Percentiles rank a stretch among this genome's conserved stretches.
Conservation (phyloP, 2,329 filamentous ascomycete genomes). For the Xylariaceae sp. region DNA sequence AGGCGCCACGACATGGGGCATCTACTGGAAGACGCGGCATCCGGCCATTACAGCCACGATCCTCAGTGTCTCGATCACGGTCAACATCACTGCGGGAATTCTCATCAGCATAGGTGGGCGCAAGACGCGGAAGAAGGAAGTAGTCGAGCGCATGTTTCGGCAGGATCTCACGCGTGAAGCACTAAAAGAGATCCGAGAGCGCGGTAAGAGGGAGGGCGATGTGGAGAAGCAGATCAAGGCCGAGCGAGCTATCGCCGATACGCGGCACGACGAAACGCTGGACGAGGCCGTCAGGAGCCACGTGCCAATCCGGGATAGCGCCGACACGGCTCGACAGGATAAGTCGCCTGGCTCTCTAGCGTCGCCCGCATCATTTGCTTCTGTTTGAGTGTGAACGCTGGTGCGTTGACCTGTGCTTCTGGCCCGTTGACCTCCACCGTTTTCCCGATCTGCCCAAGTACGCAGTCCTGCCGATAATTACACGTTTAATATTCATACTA, state of each 20-base stretch:
- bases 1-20: conserved; percentile 73
- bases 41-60: conserved; percentile 74
- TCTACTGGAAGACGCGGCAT: conserved; percentile 63
- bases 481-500: not conserved
- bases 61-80: conserved; percentile 70
- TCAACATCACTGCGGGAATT: conserved; percentile 71
- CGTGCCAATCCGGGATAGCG: conserved; percentile 17
- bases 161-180: conserved; percentile 66
- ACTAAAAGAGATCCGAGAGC: conserved; percentile 41
- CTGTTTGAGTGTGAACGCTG: not conserved
- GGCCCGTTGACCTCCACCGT: not conserved
- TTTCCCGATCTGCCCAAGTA: not conserved
- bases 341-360: not conserved
- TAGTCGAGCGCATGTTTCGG: conserved; percentile 68
- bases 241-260: conserved; percentile 25
- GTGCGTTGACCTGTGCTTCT: not conserved
- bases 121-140: conserved; percentile 78
- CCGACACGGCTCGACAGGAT: conserved; percentile 6
- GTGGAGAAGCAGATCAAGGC: conserved; percentile 26
- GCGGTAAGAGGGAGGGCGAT: conserved; percentile 40
- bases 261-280: conserved; percentile 26
- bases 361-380: conserved; percentile 1
- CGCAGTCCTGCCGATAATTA: not conserved
- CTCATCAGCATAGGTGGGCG: conserved; percentile 72
- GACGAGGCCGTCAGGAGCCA: conserved; percentile 22